These are phyloP conservation scores for Lentinus brumalis DNA, from an alignment of 768 basidiomycete species.

Conservation along the genomic window DNA sequence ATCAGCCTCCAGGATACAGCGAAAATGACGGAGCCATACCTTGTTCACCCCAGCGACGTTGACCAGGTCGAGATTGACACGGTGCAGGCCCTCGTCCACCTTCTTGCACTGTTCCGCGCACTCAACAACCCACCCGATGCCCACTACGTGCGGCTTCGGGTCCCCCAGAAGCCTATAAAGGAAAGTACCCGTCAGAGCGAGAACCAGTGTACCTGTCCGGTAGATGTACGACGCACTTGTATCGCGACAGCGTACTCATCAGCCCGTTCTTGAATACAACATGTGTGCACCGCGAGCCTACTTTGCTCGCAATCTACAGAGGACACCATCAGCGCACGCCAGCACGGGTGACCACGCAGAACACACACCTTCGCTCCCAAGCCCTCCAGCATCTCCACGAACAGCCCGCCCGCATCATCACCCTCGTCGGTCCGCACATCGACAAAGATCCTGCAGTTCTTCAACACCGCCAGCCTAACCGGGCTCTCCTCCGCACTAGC, in stretches of 20 bases:
- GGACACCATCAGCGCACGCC: background rate
- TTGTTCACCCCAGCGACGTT: constrained; percentile 66
- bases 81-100: constrained; percentile 66
- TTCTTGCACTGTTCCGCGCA: constrained; percentile 69
- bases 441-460: constrained; percentile 79
- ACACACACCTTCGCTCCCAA: constrained; percentile 77
- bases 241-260: constrained; percentile 70
- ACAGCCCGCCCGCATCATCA: constrained; percentile 78
- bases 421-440: constrained; percentile 77
- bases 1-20: background rate
- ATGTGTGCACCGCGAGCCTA: constrained; percentile 78
- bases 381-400: constrained; percentile 78
- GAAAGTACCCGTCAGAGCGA: background rate
- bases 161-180: constrained; percentile 57
- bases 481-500: constrained; percentile 16
- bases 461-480: constrained; percentile 53
- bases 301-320: constrained; percentile 58
- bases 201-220: background rate
- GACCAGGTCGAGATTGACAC: constrained; percentile 59
- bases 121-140: constrained; percentile 88
- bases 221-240: constrained; percentile 49
- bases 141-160: constrained; percentile 73
- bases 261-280: constrained; percentile 85
- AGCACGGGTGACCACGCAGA: background rate
- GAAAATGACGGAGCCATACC: constrained; percentile 38